Percentiles rank a stretch among this genome's conserved stretches.
These are phyloP conservation scores for Claviceps monticola DNA, from an alignment of 2,329 filamentous ascomycete species.

Conservation along the genomic window DNA sequence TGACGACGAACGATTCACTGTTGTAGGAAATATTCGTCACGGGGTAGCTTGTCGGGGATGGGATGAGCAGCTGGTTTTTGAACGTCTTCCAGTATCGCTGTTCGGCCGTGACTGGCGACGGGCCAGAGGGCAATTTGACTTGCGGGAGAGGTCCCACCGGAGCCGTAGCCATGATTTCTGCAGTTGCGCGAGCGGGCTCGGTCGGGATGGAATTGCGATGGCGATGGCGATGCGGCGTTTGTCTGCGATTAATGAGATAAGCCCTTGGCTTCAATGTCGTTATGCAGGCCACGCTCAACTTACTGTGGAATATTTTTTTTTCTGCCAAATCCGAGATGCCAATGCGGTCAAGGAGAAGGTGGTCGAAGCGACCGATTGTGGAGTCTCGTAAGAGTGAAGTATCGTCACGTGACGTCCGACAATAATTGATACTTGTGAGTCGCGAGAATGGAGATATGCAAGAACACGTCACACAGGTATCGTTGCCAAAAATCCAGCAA, in stretches of 20 bases:
- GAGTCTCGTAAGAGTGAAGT: no score
- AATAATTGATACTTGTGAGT: no score
- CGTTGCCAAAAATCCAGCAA: no score
- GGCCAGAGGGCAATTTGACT: slow-evolving; percentile 71
- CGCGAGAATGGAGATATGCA: no score
- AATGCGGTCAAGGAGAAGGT: slow-evolving; percentile 8
- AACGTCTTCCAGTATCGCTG: slow-evolving; percentile 95
- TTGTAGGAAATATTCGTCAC: slow-evolving; percentile 78
- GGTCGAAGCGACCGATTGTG: not conserved
- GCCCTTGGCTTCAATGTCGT: no score
- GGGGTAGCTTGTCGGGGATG: slow-evolving; percentile 78
- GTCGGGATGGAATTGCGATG: no score
- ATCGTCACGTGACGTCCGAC: no score
- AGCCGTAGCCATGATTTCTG: slow-evolving; percentile 43
- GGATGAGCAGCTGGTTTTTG: slow-evolving; percentile 78
- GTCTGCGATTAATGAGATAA: no score
- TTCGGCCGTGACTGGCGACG: slow-evolving; percentile 74
- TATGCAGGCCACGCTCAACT: no score
- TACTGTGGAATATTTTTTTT: slow-evolving; percentile 17
- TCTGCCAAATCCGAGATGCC: slow-evolving; percentile 14
- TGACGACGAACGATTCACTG: slow-evolving; percentile 75
- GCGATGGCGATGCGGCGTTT: no score
- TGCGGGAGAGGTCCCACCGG: slow-evolving; percentile 68
- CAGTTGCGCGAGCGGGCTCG: not conserved
- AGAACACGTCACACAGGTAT: no score